Conservation (phyloP, 805 yeast genomes). For the Hanseniaspora clermontiae region DNA sequence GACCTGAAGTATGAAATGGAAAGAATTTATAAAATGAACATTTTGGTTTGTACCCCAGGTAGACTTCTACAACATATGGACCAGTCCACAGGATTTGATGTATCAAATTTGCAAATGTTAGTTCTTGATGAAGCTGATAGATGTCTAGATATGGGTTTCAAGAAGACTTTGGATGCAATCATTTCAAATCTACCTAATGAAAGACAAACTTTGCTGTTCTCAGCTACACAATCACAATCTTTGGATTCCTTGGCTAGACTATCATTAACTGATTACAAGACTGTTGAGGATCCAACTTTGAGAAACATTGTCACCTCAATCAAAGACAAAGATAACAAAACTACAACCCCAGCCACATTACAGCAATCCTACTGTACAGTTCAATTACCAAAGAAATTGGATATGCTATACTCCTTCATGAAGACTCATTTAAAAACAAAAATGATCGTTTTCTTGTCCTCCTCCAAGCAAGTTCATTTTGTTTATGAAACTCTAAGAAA, state of each 20-base stretch:
- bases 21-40: slow-evolving; percentile 65
- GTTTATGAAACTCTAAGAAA: slow-evolving; percentile 78
- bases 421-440: slow-evolving; percentile 71
- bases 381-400: slow-evolving; percentile 68
- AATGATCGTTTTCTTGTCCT: slow-evolving; percentile 70
- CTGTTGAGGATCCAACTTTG: slow-evolving; percentile 36
- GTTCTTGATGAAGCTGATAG: slow-evolving; percentile 89
- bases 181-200: slow-evolving; percentile 62
- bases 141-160: slow-evolving; percentile 87
- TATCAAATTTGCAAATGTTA: slow-evolving; percentile 60
- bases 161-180: slow-evolving; percentile 68
- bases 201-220: slow-evolving; percentile 72
- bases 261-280: slow-evolving; percentile 32
- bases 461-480: slow-evolving; percentile 83
- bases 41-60: slow-evolving; percentile 85
- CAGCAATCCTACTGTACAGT: slow-evolving; percentile 72
- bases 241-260: slow-evolving; percentile 73
- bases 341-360: slow-evolving; percentile 63
- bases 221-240: slow-evolving; percentile 81
- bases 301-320: slow-evolving; percentile 46
- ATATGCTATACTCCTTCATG: slow-evolving; percentile 73
- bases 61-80: slow-evolving; percentile 81
- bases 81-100: slow-evolving; percentile 69
- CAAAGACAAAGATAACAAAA: slow-evolving; percentile 15
- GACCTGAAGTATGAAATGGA: slow-evolving; percentile 73